Evolutionary conservation across 805 yeast genomes (phyloP).

Genomic region (Dipodascus geniculatus): DNA sequence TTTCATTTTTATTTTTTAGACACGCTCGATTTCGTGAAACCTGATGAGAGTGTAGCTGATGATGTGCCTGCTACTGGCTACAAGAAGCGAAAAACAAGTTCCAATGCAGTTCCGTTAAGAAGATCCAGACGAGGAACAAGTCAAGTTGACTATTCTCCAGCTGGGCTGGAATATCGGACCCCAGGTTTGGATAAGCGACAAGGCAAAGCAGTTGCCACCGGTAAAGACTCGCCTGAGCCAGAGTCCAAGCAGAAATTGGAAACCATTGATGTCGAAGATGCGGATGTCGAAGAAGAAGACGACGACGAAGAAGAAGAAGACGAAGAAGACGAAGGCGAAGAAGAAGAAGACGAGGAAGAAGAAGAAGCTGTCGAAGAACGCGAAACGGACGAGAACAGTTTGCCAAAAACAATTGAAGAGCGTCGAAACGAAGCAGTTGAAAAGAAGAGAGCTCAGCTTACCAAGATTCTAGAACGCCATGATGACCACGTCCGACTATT

Average conservation of each 20-base stretch:
- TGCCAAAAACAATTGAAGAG: neutral
- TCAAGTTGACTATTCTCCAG: neutral
- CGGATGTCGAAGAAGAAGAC: neutral
- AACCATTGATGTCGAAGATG: too few relatives aligned
- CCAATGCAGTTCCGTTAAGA: neutral
- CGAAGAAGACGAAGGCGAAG: neutral
- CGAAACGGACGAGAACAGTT: neutral
- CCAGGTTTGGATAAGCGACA: neutral
- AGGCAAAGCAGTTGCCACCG: neutral
- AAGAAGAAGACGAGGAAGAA: neutral
- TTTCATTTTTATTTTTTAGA: too few relatives aligned
- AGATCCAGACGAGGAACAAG: neutral
- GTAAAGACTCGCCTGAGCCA: too few relatives aligned
- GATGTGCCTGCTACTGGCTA: too few relatives aligned
- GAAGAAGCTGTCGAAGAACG: neutral
- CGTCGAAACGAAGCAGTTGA: constrained; percentile 4
- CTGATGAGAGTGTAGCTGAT: too few relatives aligned
- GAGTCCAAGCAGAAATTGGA: too few relatives aligned
- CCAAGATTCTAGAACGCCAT: constrained; percentile 19
- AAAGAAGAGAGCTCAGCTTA: constrained; percentile 9
- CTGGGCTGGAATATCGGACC: neutral
- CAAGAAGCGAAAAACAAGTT: neutral
- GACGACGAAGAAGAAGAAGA: neutral
- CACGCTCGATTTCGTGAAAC: too few relatives aligned
- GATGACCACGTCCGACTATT: constrained; percentile 28